Evolutionary conservation across 73 alveolate genomes (phyloP).

Genomic region (Paramecium sonneborni): DNA sequence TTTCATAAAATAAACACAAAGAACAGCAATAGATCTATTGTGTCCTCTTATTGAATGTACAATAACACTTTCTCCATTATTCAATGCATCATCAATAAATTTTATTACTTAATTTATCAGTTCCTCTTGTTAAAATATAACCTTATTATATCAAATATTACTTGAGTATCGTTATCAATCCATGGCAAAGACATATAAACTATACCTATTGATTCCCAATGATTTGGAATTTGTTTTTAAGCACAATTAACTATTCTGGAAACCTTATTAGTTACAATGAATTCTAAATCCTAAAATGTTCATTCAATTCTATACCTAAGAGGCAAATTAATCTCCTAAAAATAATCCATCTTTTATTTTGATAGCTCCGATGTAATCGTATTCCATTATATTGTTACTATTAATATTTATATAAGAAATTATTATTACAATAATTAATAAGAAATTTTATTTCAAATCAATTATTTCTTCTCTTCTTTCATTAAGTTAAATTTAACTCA

Average conservation of each 20-base stretch:
- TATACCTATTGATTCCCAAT: slow-evolving; percentile 94
- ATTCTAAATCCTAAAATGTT: slow-evolving; percentile 82
- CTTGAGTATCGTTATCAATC: slow-evolving; percentile 87
- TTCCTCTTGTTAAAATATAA: slow-evolving; percentile 61
- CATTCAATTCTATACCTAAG: not conserved
- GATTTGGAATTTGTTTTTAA: slow-evolving; percentile 90
- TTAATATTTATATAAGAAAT: not conserved
- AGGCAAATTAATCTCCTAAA: slow-evolving; percentile 79
- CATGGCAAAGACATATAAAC: slow-evolving; percentile 87
- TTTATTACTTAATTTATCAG: slow-evolving; percentile 61
- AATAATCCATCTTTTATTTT: slow-evolving; percentile 81
- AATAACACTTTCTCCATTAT: slow-evolving; percentile 75
- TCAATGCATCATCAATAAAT: slow-evolving; percentile 77
- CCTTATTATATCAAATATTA: not conserved
- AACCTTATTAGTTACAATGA: slow-evolving; percentile 92
- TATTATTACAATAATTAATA: not conserved
- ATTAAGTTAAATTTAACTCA: not conserved
- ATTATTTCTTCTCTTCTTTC: not conserved
- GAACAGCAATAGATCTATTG: slow-evolving; percentile 68
- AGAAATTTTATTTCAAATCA: not conserved
- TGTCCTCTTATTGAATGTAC: slow-evolving; percentile 83
- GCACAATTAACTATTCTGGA: slow-evolving; percentile 92
- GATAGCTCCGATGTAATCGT: slow-evolving; percentile 80
- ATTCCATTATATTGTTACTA: slow-evolving; percentile 53
- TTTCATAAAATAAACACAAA: slow-evolving; percentile 72